These are phyloP conservation scores for Spathaspora hagerdaliae DNA, from an alignment of 805 yeast genomes.

Conservation along the genomic window DNA sequence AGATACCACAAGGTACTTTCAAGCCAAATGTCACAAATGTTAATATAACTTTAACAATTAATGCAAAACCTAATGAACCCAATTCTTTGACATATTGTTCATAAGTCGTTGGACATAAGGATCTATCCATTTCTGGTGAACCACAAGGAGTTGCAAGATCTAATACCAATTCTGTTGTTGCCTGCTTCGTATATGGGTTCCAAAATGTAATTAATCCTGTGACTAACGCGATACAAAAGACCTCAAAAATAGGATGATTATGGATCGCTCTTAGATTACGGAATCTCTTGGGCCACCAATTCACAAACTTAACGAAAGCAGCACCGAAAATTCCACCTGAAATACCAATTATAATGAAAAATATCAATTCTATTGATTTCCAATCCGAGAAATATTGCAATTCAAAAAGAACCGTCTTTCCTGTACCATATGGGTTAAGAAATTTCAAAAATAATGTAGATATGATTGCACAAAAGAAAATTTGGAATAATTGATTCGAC, in stretches of 20 bases:
- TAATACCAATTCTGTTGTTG: conserved; percentile 46
- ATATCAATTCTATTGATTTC: conserved; percentile 44
- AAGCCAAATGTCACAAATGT: conserved; percentile 55
- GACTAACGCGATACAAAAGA: conserved; percentile 37
- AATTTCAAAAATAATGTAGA: conserved; percentile 50
- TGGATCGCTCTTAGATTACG: conserved; percentile 29
- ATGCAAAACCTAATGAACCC: conserved; percentile 33
- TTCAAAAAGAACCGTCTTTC: conserved; percentile 53
- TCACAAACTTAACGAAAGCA: conserved; percentile 40
- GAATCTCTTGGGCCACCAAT: conserved; percentile 43
- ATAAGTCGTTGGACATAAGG: conserved; percentile 26
- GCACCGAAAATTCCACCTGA: conserved; percentile 56
- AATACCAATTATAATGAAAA: conserved; percentile 45
- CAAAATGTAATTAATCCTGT: conserved; percentile 47
- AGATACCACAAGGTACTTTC: conserved; percentile 57
- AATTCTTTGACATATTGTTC: conserved; percentile 28
- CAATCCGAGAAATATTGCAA: conserved; percentile 49
- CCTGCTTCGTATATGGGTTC: conserved; percentile 46
- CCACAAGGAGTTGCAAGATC: conserved; percentile 51
- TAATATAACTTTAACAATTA: conserved; percentile 40
- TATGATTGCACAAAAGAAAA: conserved; percentile 53
- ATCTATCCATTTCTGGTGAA: conserved; percentile 20
- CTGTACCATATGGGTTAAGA: conserved; percentile 57
- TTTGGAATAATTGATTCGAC: conserved; percentile 49
- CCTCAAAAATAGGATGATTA: conserved; percentile 41